Conservation (phyloP, 2,329 filamentous ascomycete genomes). For the Chalaropsis ovoidea region DNA sequence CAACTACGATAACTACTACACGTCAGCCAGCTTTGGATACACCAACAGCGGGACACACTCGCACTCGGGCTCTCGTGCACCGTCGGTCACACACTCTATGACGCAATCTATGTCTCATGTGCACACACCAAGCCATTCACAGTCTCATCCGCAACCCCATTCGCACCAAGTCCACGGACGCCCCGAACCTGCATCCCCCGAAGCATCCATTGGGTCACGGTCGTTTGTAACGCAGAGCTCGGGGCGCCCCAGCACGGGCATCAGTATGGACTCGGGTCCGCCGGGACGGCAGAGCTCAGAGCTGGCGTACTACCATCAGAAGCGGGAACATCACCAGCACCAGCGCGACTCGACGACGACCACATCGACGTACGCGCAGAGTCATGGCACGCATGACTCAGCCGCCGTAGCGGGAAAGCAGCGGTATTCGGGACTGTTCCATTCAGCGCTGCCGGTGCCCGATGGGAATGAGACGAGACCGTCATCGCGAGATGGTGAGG, state of each 20-base stretch:
- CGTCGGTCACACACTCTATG: conserved; percentile 19
- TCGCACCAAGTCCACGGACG: conserved; percentile 20
- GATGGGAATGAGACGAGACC: conserved; percentile 50
- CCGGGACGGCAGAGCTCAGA: conserved; percentile 43
- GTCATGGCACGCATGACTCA: conserved; percentile 26
- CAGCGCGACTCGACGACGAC: conserved; percentile 42
- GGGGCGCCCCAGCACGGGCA: conserved; percentile 48
- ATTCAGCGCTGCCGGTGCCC: conserved; percentile 72
- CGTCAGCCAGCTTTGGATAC: conserved; percentile 27
- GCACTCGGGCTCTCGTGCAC: conserved; percentile 27
- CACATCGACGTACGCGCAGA: conserved; percentile 43
- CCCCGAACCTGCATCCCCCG: conserved; percentile 16
- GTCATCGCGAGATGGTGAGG: conserved; percentile 24
- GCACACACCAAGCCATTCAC: conserved; percentile 6
- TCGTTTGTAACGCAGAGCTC: conserved; percentile 38
- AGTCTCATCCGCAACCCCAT: conserved; percentile 23
- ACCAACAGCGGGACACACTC: conserved; percentile 8
- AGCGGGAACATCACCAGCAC: conserved; percentile 11
- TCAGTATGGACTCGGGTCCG: conserved; percentile 41
- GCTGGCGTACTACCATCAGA: conserved; percentile 34
- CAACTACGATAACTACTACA: conserved; percentile 48
- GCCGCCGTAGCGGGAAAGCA: conserved; percentile 33
- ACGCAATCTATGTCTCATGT: conserved; percentile 14
- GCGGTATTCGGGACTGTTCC: conserved; percentile 64
- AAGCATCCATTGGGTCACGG: conserved; percentile 34